These are phyloP conservation scores for Botrytis deweyae DNA, from an alignment of 2,329 filamentous ascomycete genomes.

Conservation along the genomic window DNA sequence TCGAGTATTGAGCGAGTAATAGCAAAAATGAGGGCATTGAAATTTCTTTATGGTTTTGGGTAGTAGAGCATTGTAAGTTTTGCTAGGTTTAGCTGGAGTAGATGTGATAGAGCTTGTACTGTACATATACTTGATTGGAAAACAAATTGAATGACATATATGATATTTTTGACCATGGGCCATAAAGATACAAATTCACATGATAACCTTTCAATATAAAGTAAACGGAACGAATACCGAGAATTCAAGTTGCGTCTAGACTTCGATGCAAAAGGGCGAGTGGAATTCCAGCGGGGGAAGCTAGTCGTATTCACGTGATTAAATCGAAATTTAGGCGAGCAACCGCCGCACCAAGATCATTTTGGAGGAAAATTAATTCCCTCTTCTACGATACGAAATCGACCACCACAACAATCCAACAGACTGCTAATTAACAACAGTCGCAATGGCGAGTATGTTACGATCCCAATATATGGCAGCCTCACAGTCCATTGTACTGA, in stretches of 20 bases:
- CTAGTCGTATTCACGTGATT: not conserved
- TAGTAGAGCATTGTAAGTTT: not conserved
- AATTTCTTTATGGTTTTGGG: not conserved
- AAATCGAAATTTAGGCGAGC: conserved; percentile 12
- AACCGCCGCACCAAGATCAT: not conserved
- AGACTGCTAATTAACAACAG: conserved; percentile 23
- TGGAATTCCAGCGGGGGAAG: not conserved
- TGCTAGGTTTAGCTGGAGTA: conserved; percentile 5
- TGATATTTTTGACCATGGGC: not conserved
- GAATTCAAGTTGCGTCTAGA: not conserved
- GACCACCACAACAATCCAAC: conserved; percentile 13
- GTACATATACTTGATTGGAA: conserved; percentile 16
- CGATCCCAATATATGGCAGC: not conserved
- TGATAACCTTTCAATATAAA: not conserved
- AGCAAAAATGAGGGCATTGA: conserved; percentile 19
- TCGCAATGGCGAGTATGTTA: conserved; percentile 24
- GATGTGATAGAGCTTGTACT: conserved; percentile 17
- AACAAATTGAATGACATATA: not conserved
- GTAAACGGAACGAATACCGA: not conserved
- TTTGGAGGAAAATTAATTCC: conserved; percentile 11
- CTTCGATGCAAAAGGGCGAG: not conserved
- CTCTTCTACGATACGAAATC: not conserved
- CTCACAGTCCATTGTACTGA: conserved; percentile 9
- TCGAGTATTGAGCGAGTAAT: conserved; percentile 1
- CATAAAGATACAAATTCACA: not conserved